phyloP scores from a whole-genome alignment of 805 yeast species.

The Schizosaccharomyces osmophilus region DNA sequence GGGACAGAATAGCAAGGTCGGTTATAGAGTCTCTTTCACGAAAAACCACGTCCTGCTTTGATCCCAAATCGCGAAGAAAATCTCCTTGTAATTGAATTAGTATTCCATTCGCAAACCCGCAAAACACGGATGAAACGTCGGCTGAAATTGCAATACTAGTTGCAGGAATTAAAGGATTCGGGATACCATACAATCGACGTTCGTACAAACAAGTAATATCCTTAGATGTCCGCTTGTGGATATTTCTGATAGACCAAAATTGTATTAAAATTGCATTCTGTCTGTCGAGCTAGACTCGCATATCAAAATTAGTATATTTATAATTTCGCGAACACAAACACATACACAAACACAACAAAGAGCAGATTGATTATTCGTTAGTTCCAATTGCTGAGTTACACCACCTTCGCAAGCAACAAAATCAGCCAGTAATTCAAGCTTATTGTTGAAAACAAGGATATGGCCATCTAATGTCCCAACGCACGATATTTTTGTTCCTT shows the following conservation, averaged over 20 bases:
- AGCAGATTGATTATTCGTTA: neutral
- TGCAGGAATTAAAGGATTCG: neutral
- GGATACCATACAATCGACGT: neutral
- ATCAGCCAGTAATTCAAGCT: neutral
- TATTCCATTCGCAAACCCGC: neutral
- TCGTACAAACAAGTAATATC: neutral
- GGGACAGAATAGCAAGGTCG: neutral
- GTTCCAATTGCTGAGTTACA: neutral
- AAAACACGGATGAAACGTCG: neutral
- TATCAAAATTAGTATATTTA: neutral
- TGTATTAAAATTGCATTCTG: neutral
- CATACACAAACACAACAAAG: neutral
- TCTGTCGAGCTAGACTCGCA: neutral
- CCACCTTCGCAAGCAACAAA: neutral
- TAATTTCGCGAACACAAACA: neutral
- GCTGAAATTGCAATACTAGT: neutral
- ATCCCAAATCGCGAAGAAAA: neutral
- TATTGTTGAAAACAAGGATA: neutral
- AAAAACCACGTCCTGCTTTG: neutral
- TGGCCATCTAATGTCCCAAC: neutral
- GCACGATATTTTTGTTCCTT: neutral
- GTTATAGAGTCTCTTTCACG: neutral
- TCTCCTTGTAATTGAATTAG: neutral
- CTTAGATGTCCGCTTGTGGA: neutral
- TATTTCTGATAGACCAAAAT: neutral